Evolutionary conservation across 306 rosid species (phyloP).

Genomic region (Prinsepia uniflora): DNA sequence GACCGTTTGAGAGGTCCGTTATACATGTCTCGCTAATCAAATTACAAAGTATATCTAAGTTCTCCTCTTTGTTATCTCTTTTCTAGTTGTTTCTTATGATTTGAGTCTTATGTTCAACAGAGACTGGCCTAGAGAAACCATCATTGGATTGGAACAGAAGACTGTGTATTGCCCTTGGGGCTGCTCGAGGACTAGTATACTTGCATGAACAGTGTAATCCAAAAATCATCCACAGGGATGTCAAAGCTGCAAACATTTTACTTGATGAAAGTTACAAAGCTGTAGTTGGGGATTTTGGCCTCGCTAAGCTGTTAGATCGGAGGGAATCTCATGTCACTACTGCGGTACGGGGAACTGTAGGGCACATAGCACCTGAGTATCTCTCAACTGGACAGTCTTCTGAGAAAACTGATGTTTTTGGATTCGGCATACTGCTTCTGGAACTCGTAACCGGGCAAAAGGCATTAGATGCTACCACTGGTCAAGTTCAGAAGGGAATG

Average conservation of each 20-base stretch:
- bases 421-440: constrained; percentile 87
- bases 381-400: constrained; percentile 96
- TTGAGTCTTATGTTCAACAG: constrained; percentile 33
- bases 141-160: constrained; percentile 91
- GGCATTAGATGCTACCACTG: constrained; percentile 84
- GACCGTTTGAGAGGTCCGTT: constrained; percentile 95
- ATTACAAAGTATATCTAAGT: neutral
- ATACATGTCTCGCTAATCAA: neutral
- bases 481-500: constrained; percentile 91
- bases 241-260: constrained; percentile 95
- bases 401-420: constrained; percentile 91
- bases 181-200: constrained; percentile 90
- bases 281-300: constrained; percentile 96
- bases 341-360: constrained; percentile 93
- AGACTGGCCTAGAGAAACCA: constrained; percentile 60
- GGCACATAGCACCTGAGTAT: constrained; percentile 93
- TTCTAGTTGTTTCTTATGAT: constrained; percentile 5
- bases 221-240: constrained; percentile 92
- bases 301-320: constrained; percentile 88
- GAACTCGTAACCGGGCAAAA: constrained; percentile 91
- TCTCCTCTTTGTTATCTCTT: constrained; percentile 13
- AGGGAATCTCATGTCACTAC: constrained; percentile 98
- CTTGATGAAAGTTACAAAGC: constrained; percentile 91
- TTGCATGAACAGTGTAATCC: constrained; percentile 94
- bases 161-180: constrained; percentile 63